phyloP scores from a whole-genome alignment of 352 stramenopile species.

The Blastocystis sp. region DNA sequence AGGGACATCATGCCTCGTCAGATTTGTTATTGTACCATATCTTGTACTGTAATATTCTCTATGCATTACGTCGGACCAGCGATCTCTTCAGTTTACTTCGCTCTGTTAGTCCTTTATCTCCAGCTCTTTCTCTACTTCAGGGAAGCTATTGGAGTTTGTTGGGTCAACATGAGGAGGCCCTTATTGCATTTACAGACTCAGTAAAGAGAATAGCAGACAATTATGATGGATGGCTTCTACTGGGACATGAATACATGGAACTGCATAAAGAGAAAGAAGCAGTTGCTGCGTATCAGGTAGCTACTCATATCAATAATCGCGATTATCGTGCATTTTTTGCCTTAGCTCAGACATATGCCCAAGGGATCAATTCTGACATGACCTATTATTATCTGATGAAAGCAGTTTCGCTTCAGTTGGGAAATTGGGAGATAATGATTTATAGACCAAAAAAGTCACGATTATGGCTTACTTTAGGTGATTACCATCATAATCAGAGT shows the following conservation, averaged over 20 bases:
- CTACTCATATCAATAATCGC: not conserved
- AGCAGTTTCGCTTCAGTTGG: constrained; percentile 7
- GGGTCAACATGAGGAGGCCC: constrained; percentile 9
- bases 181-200: not conserved
- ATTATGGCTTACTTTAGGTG: constrained; percentile 14
- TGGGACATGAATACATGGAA: constrained; percentile 40
- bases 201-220: not conserved
- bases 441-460: not conserved
- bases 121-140: not conserved
- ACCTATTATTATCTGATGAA: constrained; percentile 44
- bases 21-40: not conserved
- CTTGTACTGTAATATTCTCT: constrained; percentile 41
- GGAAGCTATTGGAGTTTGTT: constrained; percentile 61
- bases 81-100: not conserved
- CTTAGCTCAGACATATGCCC: constrained; percentile 2
- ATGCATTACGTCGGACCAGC: not conserved
- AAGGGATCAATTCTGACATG: not conserved
- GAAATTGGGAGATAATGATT: not conserved
- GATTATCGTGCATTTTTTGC: constrained; percentile 54
- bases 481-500: not conserved
- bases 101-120: not conserved
- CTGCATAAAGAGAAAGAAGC: not conserved
- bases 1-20: not conserved
- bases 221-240: constrained; percentile 26
- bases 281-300: not conserved